phyloP scores from a whole-genome alignment of 805 yeast species.

The Cyberlindnera mississippiensis region DNA sequence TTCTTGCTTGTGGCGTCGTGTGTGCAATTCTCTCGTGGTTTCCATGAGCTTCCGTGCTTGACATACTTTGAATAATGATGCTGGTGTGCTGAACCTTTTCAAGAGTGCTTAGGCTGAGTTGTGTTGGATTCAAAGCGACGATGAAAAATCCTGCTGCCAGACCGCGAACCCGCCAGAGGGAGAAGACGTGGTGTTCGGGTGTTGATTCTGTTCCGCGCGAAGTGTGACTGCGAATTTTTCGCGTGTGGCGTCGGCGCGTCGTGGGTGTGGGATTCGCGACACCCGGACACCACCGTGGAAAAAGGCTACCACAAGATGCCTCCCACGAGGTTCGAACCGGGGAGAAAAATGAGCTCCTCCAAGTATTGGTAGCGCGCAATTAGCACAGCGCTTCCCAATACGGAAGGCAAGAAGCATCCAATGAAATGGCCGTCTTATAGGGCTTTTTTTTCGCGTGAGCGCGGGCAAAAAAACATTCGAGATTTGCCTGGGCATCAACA shows the following conservation, averaged over 20 bases:
- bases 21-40: neutral
- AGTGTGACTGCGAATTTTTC: constrained; percentile 12
- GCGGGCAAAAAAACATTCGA: constrained; percentile 24
- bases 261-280: neutral
- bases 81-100: constrained; percentile 7
- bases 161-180: neutral
- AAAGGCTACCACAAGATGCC: neutral
- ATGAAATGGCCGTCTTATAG: constrained; percentile 19
- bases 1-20: too few species aligned
- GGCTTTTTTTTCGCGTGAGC: neutral
- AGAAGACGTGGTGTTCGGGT: constrained; percentile 4
- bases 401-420: constrained; percentile 22
- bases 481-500: constrained; percentile 9
- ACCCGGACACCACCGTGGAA: neutral
- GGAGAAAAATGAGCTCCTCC: too few species aligned
- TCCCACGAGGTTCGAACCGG: constrained; percentile 6
- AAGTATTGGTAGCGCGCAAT: neutral
- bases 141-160: constrained; percentile 7
- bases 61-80: constrained; percentile 14
- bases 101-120: neutral
- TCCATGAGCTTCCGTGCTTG: neutral
- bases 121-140: constrained; percentile 5
- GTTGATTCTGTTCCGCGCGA: neutral
- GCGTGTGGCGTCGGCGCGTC: neutral
- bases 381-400: constrained; percentile 7